Evolutionary conservation across 2,329 filamentous ascomycete species (phyloP).

Genomic region (Verticillium nonalfalfae): DNA sequence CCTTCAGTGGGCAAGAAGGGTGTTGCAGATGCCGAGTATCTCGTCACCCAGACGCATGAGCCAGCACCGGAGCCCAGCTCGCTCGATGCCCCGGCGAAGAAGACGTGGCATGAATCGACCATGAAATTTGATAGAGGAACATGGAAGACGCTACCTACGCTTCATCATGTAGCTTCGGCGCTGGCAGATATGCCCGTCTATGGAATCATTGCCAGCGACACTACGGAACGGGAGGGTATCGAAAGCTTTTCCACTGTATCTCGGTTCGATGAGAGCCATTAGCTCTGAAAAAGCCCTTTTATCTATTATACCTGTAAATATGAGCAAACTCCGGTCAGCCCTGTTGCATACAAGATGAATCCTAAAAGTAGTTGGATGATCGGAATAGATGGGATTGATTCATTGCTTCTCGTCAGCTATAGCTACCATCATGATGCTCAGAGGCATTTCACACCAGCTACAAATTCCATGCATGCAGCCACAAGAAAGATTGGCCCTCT

Average conservation of each 20-base stretch:
- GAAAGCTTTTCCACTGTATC: neutral
- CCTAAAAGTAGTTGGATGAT: too few relatives aligned
- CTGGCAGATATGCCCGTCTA: conserved; percentile 52
- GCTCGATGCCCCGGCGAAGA: conserved; percentile 26
- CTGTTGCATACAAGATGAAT: too few relatives aligned
- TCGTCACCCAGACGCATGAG: conserved; percentile 28
- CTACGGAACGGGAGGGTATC: neutral
- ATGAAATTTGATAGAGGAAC: conserved; percentile 42
- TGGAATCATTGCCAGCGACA: conserved; percentile 34
- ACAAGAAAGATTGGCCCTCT: too few relatives aligned
- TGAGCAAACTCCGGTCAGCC: too few relatives aligned
- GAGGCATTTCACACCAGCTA: too few relatives aligned
- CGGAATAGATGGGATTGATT: too few relatives aligned
- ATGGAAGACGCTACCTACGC: conserved; percentile 50
- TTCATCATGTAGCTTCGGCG: conserved; percentile 49
- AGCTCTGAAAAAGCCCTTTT: too few relatives aligned
- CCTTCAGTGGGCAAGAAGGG: conserved; percentile 45
- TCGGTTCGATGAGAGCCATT: neutral
- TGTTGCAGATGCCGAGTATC: conserved; percentile 47
- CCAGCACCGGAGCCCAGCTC: conserved; percentile 46
- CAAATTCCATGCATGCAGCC: too few relatives aligned
- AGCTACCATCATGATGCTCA: too few relatives aligned
- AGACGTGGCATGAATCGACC: conserved; percentile 28
- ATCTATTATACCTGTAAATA: too few relatives aligned
- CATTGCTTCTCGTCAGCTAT: too few relatives aligned